phyloP scores from a whole-genome alignment of 1,284 basidiomycete species.

The Boletus mariae region DNA sequence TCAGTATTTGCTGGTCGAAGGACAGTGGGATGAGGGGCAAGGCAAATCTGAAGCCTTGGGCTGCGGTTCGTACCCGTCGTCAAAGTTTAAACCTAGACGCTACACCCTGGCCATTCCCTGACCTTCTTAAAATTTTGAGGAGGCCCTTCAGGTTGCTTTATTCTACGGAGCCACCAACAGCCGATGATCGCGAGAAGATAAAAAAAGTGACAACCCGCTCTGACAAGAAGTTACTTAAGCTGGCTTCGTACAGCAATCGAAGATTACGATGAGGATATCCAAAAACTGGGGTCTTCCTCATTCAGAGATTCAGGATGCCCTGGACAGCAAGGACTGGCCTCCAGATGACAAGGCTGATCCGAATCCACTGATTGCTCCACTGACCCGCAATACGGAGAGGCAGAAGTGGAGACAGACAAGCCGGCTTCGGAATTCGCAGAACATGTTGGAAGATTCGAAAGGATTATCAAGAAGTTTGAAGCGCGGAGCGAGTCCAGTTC shows the following conservation, averaged over 20 bases:
- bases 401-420: not conserved
- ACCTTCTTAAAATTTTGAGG: no score
- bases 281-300: not conserved
- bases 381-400: not conserved
- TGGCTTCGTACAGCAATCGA: not conserved
- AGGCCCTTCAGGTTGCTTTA: no score
- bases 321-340: not conserved
- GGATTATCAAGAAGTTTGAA: not conserved
- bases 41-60: no score
- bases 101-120: no score
- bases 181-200: not conserved
- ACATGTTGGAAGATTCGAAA: not conserved
- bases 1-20: no score
- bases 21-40: no score
- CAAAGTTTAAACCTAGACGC: no score
- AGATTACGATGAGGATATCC: no score
- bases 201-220: not conserved
- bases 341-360: not conserved
- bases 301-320: not conserved
- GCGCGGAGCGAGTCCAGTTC: not conserved
- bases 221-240: no score
- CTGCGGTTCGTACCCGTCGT: no score
- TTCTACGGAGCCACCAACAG: not conserved
- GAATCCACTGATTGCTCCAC: not conserved
- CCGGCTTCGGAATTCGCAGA: not conserved